A percentile compares a stretch with the other conserved stretches of the same genome.
Conservation (phyloP, 768 basidiomycete species). For the Pisolithus tinctorius region DNA sequence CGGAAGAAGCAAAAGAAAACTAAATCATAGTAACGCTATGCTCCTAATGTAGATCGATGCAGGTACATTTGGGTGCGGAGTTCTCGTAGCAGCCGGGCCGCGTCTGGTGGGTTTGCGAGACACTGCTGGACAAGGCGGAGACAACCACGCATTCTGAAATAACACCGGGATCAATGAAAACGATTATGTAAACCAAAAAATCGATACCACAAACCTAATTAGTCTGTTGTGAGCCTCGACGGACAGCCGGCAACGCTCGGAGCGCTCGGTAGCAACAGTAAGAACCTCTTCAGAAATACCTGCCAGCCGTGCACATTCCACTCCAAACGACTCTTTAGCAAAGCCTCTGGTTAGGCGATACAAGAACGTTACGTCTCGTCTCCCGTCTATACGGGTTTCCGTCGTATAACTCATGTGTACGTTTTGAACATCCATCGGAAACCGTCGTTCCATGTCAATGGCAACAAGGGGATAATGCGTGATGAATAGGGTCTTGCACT, state of each 20-base stretch:
- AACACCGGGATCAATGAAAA: background rate
- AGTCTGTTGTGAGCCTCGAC: slow-evolving; percentile 43
- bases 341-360: slow-evolving; percentile 71
- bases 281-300: slow-evolving; percentile 71
- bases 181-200: background rate
- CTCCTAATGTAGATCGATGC: slow-evolving; percentile 1
- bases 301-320: slow-evolving; percentile 88
- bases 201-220: slow-evolving; percentile 38
- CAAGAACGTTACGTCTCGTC: slow-evolving; percentile 78
- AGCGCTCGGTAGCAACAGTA: slow-evolving; percentile 46
- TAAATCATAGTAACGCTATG: slow-evolving; percentile 18
- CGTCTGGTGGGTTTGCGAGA: slow-evolving; percentile 13
- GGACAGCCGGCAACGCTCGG: slow-evolving; percentile 46
- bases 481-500: slow-evolving; percentile 82
- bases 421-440: slow-evolving; percentile 60
- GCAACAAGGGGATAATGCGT: slow-evolving; percentile 91
- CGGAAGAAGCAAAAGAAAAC: slow-evolving; percentile 42
- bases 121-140: slow-evolving; percentile 22
- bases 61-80: slow-evolving; percentile 12
- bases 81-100: slow-evolving; percentile 10
- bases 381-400: slow-evolving; percentile 62
- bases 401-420: slow-evolving; percentile 83
- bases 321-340: slow-evolving; percentile 81
- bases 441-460: slow-evolving; percentile 52
- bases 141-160: slow-evolving; percentile 22